These are phyloP conservation scores for Hyaloscypha hepaticicola DNA, from an alignment of 495 filamentous ascomycete genomes.

Conservation along the genomic window DNA sequence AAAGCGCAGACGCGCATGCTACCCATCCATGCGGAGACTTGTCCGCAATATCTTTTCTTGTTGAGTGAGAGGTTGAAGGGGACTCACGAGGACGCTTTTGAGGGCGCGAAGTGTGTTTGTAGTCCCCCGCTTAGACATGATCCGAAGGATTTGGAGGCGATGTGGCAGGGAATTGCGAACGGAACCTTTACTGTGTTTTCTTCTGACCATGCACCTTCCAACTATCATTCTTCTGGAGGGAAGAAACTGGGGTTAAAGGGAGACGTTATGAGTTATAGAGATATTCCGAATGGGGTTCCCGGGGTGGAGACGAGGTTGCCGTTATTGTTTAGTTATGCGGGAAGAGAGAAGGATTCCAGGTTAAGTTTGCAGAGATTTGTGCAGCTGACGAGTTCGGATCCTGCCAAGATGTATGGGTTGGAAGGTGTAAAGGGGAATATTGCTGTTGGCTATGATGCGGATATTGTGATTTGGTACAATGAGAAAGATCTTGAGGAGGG, in stretches of 20 bases:
- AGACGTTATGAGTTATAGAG: constrained; percentile 30
- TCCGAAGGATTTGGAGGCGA: constrained; percentile 28
- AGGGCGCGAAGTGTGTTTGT: constrained; percentile 34
- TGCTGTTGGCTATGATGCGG: constrained; percentile 47
- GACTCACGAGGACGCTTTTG: constrained; percentile 18
- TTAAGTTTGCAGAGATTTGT: constrained; percentile 52
- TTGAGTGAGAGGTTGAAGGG: constrained; percentile 27
- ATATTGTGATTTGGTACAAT: constrained; percentile 47
- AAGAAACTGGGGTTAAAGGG: constrained; percentile 39
- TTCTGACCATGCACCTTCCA: constrained; percentile 44
- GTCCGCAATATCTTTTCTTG: constrained; percentile 41
- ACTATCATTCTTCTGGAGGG: constrained; percentile 39
- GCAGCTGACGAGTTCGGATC: constrained; percentile 51
- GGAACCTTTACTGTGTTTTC: constrained; percentile 47
- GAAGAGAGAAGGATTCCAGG: constrained; percentile 28
- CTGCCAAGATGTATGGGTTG: constrained; percentile 56
- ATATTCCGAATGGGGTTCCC: constrained; percentile 52
- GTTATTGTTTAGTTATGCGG: constrained; percentile 38
- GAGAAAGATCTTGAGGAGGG: constrained; percentile 25
- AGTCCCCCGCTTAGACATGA: constrained; percentile 33
- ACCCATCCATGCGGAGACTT: constrained; percentile 41
- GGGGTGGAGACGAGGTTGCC: constrained; percentile 55
- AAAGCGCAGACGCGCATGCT: constrained; percentile 38
- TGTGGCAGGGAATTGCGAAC: constrained; percentile 33
- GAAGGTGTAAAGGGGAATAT: constrained; percentile 48